Percentiles rank a stretch among this genome's conserved stretches.
Conservation (phyloP, 345 rosid species). For the Raphanus raphanistrum region DNA sequence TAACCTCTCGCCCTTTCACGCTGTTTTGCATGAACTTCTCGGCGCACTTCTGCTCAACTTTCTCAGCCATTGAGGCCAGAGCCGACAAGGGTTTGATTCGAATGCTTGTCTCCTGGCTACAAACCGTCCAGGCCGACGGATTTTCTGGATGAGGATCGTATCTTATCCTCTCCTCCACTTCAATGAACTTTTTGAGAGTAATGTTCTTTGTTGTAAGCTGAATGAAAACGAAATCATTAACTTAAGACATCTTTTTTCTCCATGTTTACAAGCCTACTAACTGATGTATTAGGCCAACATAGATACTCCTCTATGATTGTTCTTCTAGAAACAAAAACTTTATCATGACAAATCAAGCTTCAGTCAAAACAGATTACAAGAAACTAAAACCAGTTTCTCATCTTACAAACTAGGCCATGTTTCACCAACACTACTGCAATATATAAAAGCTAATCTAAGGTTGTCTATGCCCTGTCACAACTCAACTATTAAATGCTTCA, state of each 20-base stretch:
- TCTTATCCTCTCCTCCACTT: slow-evolving; percentile 83
- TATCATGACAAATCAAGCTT: background rate
- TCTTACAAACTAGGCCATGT: background rate
- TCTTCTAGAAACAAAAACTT: background rate
- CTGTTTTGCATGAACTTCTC: slow-evolving; percentile 95
- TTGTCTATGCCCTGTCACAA: background rate
- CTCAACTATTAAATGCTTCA: background rate
- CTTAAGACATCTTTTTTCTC: background rate
- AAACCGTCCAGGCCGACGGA: slow-evolving; percentile 73
- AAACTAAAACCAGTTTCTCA: slow-evolving; percentile 6
- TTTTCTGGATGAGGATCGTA: slow-evolving; percentile 91
- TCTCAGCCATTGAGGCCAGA: slow-evolving; percentile 96
- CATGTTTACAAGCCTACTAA: background rate
- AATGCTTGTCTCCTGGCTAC: slow-evolving; percentile 89
- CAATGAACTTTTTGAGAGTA: slow-evolving; percentile 86
- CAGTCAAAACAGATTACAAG: background rate
- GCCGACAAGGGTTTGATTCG: slow-evolving; percentile 84
- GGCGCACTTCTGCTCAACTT: slow-evolving; percentile 85
- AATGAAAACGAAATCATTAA: background rate
- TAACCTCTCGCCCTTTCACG: slow-evolving; percentile 85
- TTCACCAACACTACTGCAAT: background rate
- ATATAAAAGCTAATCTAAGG: background rate
- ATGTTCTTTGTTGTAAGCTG: slow-evolving; percentile 79
- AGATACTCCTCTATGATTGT: background rate
- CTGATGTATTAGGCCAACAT: background rate